These are phyloP conservation scores for Tylopilus sp. DNA, from an alignment of 768 basidiomycete species.

Conservation along the genomic window DNA sequence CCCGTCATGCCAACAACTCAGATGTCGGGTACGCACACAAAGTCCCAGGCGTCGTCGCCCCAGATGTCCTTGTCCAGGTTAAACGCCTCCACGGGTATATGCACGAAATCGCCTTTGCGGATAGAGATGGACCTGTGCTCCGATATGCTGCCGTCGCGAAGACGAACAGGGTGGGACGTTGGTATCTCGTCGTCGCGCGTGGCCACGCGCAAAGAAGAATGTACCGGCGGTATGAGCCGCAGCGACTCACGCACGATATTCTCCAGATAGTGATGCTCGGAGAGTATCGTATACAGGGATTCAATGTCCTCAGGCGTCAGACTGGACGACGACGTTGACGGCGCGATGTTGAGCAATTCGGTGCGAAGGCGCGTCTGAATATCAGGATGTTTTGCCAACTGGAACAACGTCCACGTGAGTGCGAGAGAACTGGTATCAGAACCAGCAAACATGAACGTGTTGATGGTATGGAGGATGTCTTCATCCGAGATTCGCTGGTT, in stretches of 20 bases:
- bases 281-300: conserved; percentile 52
- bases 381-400: conserved; percentile 64
- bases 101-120: conserved; percentile 68
- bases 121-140: conserved; percentile 45
- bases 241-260: conserved; percentile 74
- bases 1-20: not conserved
- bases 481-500: conserved; percentile 81
- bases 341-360: conserved; percentile 55
- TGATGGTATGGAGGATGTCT: conserved; percentile 82
- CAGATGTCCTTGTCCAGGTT: conserved; percentile 75
- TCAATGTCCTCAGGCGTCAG: conserved; percentile 64
- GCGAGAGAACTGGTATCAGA: conserved; percentile 84
- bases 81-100: conserved; percentile 76
- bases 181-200: conserved; percentile 77
- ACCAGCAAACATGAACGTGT: conserved; percentile 88
- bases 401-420: conserved; percentile 79
- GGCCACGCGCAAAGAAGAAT: conserved; percentile 78
- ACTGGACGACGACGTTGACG: conserved; percentile 38
- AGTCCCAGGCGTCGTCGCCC: conserved; percentile 81
- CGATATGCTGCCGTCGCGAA: conserved; percentile 43
- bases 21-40: conserved; percentile 49
- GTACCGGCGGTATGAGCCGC: conserved; percentile 77
- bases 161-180: conserved; percentile 57
- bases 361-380: conserved; percentile 68
- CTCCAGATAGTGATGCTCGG: conserved; percentile 66